Conservation (phyloP, 1,284 basidiomycete genomes). For the Singerocomus inundabilis region DNA sequence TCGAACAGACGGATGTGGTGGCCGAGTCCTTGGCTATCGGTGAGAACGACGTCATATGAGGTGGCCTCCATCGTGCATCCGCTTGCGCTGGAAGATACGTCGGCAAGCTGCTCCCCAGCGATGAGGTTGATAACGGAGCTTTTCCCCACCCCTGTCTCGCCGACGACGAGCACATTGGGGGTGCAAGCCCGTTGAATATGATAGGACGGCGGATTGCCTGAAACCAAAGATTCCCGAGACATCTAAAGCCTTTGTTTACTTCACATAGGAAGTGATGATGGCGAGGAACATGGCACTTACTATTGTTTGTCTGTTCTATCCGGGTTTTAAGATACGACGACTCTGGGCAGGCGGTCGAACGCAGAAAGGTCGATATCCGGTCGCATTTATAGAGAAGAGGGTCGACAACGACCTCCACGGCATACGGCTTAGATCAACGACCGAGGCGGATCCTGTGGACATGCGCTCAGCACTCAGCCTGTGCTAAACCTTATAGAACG, state of each 20-base stretch:
- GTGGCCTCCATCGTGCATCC: too few species aligned
- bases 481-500: not conserved
- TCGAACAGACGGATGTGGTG: too few species aligned
- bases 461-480: not conserved
- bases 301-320: not conserved
- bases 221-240: not conserved
- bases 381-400: slow-evolving; percentile 18
- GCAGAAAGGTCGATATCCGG: not conserved
- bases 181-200: slow-evolving; percentile 1
- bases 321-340: not conserved
- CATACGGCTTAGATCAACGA: not conserved
- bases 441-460: not conserved
- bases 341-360: not conserved
- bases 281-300: slow-evolving; percentile 8
- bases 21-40: too few species aligned
- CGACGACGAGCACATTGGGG: too few species aligned
- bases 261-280: not conserved
- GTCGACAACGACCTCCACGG: not conserved
- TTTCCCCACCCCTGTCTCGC: too few species aligned
- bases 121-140: too few species aligned
- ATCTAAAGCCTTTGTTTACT: slow-evolving; percentile 5
- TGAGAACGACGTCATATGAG: too few species aligned
- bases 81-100: too few species aligned
- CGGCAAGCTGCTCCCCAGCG: too few species aligned
- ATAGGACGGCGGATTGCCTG: slow-evolving; percentile 5